These are phyloP conservation scores for Claviceps digitariae DNA, from an alignment of 2,329 filamentous ascomycete species.

Conservation along the genomic window DNA sequence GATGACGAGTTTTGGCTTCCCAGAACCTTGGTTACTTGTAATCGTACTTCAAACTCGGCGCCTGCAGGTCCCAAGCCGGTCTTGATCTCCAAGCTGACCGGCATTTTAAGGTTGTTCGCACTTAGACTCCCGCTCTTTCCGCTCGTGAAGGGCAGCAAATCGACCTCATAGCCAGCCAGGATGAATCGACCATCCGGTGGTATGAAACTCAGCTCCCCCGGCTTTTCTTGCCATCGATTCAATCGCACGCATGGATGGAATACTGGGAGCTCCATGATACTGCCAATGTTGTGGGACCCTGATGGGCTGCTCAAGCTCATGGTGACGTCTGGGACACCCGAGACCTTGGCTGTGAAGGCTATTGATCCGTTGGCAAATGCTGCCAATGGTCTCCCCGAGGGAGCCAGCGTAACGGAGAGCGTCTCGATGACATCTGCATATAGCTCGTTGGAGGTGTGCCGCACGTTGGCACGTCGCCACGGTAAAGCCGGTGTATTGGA, in stretches of 20 bases:
- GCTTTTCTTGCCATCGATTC: conserved; percentile 75
- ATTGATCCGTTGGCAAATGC: conserved; percentile 87
- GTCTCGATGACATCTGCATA: conserved; percentile 95
- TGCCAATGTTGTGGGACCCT: conserved; percentile 61
- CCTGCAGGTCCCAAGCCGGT: conserved; percentile 63
- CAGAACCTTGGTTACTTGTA: conserved; percentile 58
- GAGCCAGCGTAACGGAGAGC: conserved; percentile 74
- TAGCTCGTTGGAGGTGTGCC: conserved; percentile 92
- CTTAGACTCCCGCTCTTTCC: conserved; percentile 40
- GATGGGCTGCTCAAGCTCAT: conserved; percentile 68
- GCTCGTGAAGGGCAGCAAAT: conserved; percentile 62
- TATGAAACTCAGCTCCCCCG: conserved; percentile 88
- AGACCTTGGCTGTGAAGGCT: conserved; percentile 89
- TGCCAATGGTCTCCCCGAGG: conserved; percentile 74
- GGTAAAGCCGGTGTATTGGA: conserved; percentile 49
- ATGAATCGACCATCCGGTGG: conserved; percentile 92
- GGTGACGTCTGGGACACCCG: conserved; percentile 81
- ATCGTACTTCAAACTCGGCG: conserved; percentile 76
- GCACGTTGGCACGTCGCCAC: conserved; percentile 83
- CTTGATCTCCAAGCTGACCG: conserved; percentile 68
- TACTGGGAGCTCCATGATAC: conserved; percentile 73
- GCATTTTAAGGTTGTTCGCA: conserved; percentile 59
- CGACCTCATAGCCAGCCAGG: conserved; percentile 85
- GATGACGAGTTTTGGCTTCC: conserved; percentile 21
- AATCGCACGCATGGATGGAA: conserved; percentile 93